Evolutionary conservation across 208 protist genomes (phyloP).

Genomic region (Trypanosoma theileri): DNA sequence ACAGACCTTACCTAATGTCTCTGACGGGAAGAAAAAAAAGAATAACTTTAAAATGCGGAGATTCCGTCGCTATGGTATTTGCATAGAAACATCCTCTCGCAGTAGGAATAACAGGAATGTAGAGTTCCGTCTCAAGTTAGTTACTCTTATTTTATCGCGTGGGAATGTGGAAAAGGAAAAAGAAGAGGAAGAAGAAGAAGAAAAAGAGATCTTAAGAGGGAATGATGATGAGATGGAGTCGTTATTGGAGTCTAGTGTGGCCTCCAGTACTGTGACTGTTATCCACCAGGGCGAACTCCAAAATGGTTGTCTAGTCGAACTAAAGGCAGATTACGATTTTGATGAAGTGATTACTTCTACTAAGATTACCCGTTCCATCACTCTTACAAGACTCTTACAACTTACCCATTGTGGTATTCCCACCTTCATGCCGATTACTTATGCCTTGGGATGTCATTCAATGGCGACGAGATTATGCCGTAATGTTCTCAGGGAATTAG

Average conservation of each 20-base stretch:
- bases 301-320: background rate
- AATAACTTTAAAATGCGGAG: no score
- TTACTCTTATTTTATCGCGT: no score
- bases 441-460: background rate
- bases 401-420: background rate
- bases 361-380: background rate
- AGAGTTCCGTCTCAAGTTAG: no score
- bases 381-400: background rate
- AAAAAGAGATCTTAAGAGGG: no score
- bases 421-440: background rate
- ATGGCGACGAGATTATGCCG: background rate
- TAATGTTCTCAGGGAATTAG: background rate
- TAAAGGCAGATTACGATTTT: background rate
- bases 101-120: no score
- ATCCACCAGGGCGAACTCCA: background rate
- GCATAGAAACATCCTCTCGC: no score
- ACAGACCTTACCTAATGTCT: no score
- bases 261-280: background rate
- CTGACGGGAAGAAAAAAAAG: no score
- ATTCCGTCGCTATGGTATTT: no score
- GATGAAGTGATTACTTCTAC: background rate
- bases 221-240: background rate
- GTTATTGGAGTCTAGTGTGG: background rate
- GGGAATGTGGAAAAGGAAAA: no score
- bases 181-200: background rate